phyloP scores from a whole-genome alignment of 352 stramenopile species.

The Pythium brachiatum region DNA sequence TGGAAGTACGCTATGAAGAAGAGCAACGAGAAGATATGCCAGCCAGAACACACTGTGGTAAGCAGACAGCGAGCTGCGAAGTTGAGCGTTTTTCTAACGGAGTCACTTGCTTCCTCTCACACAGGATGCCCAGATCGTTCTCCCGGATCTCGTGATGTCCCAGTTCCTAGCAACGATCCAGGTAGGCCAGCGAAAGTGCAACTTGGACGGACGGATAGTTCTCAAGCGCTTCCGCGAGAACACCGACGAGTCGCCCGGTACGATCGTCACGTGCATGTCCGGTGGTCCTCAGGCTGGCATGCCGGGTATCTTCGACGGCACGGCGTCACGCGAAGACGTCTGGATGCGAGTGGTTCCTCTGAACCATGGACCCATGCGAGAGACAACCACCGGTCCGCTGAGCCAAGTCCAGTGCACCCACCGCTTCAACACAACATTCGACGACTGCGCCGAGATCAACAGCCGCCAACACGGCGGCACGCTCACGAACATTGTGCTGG shows the following conservation, averaged over 20 bases:
- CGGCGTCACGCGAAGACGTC: not conserved
- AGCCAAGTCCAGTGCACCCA: conserved; percentile 12
- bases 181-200: not conserved
- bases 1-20: conserved; percentile 9
- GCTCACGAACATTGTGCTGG: conserved; percentile 7
- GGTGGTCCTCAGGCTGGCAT: not conserved
- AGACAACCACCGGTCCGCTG: not conserved
- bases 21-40: conserved; percentile 3
- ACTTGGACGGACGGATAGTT: not conserved
- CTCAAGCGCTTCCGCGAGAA: conserved; percentile 6
- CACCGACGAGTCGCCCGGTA: not conserved
- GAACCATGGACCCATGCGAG: not conserved
- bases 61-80: not conserved
- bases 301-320: conserved; percentile 4
- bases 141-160: conserved; percentile 1
- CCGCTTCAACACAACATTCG: conserved; percentile 1
- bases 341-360: conserved; percentile 6
- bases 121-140: not conserved
- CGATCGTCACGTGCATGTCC: conserved; percentile 3
- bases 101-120: not conserved
- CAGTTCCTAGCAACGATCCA: not conserved
- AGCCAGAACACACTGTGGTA: conserved; percentile 6
- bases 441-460: not conserved
- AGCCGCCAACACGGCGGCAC: not conserved
- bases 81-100: not conserved